Evolutionary conservation across 345 rosid genomes (phyloP), one percentile per base, ranked within the genome.

Genomic region (Adansonia digitata): DNA sequence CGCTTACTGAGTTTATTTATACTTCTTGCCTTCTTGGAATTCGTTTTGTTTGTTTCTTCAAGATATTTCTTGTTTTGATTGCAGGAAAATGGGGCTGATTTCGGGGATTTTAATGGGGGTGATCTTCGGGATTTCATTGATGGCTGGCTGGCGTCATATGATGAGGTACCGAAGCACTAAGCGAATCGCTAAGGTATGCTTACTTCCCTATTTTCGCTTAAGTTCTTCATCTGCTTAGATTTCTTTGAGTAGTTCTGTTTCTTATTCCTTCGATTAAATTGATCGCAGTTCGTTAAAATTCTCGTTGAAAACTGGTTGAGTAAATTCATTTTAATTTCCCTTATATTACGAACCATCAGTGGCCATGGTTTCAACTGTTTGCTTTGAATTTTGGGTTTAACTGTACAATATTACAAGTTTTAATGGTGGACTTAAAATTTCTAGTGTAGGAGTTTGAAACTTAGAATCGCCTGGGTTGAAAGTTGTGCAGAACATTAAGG

Each of bases 131-230:
- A 85, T 96, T 75, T 90, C 88, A 64, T 61, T 96, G 71, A 90
- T 96, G 97, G 99, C 97, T 52, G 98, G 92, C 12, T 96, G 98
- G 99, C 82, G 86, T 77, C 94, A 85, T 74, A 93, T 93, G 97
- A 96, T 93, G 95, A 82, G 81, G 73, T 92, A 92, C 75, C 92
- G 99, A 35, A 80, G 92, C 79, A 77, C 87, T 64, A 92, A 93
- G 83, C 88, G 99, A 80, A 75, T 91, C 72, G 89, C 97, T 0
- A 96, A 93, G 93, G 99, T 92, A 68, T 71, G 68, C 37, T 22
- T 7, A 0, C 67, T 56, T 72, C 55, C 27, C 13, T 11, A 37
- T 63, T 20, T 12, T 0, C 53, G 24, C 55, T 20, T 40, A 35
- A 45, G n/a, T 29, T 53, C 46, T 67, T 48, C 51, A 7, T 60